Evolutionary conservation across 805 yeast species (phyloP), one percentile per base, ranked within the genome.

Genomic region (Myxozyma sirexii): DNA sequence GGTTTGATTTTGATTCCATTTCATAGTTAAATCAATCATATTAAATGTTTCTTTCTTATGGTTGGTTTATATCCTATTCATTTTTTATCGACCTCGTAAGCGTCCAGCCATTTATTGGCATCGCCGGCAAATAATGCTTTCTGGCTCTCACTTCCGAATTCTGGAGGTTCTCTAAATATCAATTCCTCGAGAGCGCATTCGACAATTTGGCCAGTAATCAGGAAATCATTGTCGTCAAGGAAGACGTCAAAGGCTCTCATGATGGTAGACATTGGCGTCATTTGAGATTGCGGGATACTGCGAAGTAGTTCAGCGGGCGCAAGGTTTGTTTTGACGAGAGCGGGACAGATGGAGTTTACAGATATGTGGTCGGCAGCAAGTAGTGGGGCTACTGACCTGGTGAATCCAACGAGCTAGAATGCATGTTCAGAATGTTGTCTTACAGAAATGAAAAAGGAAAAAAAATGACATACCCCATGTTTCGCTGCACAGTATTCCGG

Each of bases 331-430:
- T 33, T 35, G 41, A 47, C 51, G 4, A 47, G 26, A 3, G 41
- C 51, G 19, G 51, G 51, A 7, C 39, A 35, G 26, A 47, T 19
- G 1, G 51, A 35, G 41, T 47, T 47, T 21, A 47, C 39, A 21
- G 51, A 21, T 39, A 47, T 47, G 4, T 17, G n/a, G 24, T 47
- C 51, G 2, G 10, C 2, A 1, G 24, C 41, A n/a, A 47, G 51
- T 10, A 13, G 21, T 29, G 19, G 38, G 4, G 51, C 39, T 4
- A 47, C 41, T 21, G 54, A 50, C 7, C 54, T 23, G 15, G 45
- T 38, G n/a, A 50, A 50, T n/a, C 54, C 54, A 3, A 50, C 23
- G 17, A 50, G 53, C 53, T 48, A 12, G 7, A n/a, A n/a, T n/a
- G 3, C 3, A 24, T 31, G 5, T 19, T 47, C 2, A 31, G 33